Percentiles rank a stretch among this genome's conserved stretches.
Conservation (phyloP, 305 asterid species). For the Fraxinus ornus region DNA sequence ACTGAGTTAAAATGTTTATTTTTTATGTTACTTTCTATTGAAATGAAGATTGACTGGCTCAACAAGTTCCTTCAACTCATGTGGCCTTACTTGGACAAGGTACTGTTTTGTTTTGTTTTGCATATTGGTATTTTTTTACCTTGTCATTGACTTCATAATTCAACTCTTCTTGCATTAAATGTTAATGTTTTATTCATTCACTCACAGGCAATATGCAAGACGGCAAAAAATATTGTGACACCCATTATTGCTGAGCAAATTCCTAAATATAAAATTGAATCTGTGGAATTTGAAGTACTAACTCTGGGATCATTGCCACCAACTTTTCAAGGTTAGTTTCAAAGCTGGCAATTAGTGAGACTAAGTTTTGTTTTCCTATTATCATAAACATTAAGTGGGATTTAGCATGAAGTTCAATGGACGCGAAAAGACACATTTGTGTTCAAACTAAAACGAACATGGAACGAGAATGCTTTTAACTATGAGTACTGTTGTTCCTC, state of each 20-base stretch:
- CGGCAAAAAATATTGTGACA: constrained; percentile 75
- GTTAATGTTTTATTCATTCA: constrained; percentile 6
- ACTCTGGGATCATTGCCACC: constrained; percentile 91
- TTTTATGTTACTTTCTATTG: constrained; percentile 18
- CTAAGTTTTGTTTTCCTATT: background rate
- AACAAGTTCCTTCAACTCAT: constrained; percentile 52
- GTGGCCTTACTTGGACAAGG: constrained; percentile 94
- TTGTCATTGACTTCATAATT: constrained; percentile 5
- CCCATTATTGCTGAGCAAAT: constrained; percentile 92
- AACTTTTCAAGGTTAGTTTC: constrained; percentile 67
- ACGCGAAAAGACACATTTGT: background rate
- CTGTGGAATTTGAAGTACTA: constrained; percentile 70
- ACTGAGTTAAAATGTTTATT: constrained; percentile 18
- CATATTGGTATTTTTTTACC: background rate
- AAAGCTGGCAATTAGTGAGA: constrained; percentile 27
- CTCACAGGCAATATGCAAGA: constrained; percentile 89
- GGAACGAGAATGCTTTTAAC: background rate
- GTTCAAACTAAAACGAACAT: background rate
- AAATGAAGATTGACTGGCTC: constrained; percentile 84
- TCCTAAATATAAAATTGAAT: constrained; percentile 86
- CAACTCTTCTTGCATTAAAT: constrained; percentile 1
- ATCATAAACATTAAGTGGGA: background rate
- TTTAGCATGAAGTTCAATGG: background rate
- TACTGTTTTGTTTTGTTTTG: constrained; percentile 23
- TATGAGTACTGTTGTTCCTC: background rate